Percentiles rank a stretch among this genome's conserved stretches.
phyloP scores from a whole-genome alignment of 441 rosid species.

The Bocquillonia castaneifolia region DNA sequence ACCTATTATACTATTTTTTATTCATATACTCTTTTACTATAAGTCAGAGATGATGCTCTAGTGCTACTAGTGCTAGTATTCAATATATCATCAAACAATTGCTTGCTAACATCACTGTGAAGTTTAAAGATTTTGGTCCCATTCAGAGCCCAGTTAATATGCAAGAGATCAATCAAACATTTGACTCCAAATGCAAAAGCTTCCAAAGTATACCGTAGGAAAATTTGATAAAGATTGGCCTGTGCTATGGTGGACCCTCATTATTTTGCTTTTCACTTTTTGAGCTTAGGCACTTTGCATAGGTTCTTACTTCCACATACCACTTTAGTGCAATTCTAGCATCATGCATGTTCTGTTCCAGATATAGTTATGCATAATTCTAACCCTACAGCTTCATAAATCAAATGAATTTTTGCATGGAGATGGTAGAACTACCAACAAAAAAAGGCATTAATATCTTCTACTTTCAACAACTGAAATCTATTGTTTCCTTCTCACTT shows the following conservation, averaged over 20 bases:
- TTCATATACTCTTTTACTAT: neutral
- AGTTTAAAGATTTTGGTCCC: neutral
- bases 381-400: neutral
- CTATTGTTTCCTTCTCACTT: neutral
- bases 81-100: constrained; percentile 5
- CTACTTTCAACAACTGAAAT: neutral
- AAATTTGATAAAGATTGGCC: neutral
- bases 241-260: neutral
- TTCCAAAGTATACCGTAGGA: neutral
- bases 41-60: neutral
- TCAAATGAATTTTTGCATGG: neutral
- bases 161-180: neutral
- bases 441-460: neutral
- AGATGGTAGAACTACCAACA: constrained; percentile 3
- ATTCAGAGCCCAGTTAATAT: neutral
- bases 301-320: neutral
- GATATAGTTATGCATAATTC: neutral
- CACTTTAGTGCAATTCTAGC: constrained; percentile 5
- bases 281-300: neutral
- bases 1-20: neutral
- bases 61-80: too few species aligned
- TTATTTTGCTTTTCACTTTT: constrained; percentile 1
- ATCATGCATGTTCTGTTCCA: neutral
- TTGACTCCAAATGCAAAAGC: constrained; percentile 3
- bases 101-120: neutral